Conservation (phyloP, 2,329 filamentous ascomycete genomes). For the Penicillium aurantiogriseum region DNA sequence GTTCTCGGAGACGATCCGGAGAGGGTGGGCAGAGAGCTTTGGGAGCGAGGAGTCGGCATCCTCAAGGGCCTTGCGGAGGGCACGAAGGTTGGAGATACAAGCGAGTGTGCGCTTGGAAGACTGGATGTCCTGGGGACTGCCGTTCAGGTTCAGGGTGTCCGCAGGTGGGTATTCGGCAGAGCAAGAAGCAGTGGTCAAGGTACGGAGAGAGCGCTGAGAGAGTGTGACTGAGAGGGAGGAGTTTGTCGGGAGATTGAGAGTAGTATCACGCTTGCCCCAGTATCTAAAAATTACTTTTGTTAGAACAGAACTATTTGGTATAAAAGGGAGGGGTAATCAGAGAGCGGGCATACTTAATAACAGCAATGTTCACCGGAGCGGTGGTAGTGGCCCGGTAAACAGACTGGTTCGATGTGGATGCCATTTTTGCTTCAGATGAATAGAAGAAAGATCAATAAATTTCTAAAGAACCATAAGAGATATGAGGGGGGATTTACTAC, state of each 20-base stretch:
- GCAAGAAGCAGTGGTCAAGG: slow-evolving; percentile 92
- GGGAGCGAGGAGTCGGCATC: slow-evolving; percentile 69
- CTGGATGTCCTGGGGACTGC: slow-evolving; percentile 71
- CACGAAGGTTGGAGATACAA: slow-evolving; percentile 82
- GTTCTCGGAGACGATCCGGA: slow-evolving; percentile 91
- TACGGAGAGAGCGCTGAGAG: slow-evolving; percentile 88
- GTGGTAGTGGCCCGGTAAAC: slow-evolving; percentile 94
- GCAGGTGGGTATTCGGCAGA: slow-evolving; percentile 65
- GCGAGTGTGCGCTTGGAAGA: slow-evolving; percentile 88
- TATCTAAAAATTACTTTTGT: slow-evolving; percentile 52
- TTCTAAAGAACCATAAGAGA: slow-evolving; percentile 6
- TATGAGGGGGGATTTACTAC: slow-evolving; percentile 16
- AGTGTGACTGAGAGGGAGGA: slow-evolving; percentile 96
- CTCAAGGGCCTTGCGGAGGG: slow-evolving; percentile 75
- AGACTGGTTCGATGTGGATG: slow-evolving; percentile 37
- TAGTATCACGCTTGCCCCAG: slow-evolving; percentile 95
- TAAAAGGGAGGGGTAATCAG: slow-evolving; percentile 16
- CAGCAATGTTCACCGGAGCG: slow-evolving; percentile 95
- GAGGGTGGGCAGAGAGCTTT: slow-evolving; percentile 71
- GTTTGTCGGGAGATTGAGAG: slow-evolving; percentile 95
- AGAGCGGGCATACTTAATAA: slow-evolving; percentile 72
- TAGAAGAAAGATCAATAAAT: neutral
- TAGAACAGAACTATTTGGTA: slow-evolving; percentile 11
- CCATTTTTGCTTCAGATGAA: slow-evolving; percentile 28
- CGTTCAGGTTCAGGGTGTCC: slow-evolving; percentile 81